These are phyloP conservation scores for Talaromyces adpressus DNA, from an alignment of 495 filamentous ascomycete species.

Conservation along the genomic window DNA sequence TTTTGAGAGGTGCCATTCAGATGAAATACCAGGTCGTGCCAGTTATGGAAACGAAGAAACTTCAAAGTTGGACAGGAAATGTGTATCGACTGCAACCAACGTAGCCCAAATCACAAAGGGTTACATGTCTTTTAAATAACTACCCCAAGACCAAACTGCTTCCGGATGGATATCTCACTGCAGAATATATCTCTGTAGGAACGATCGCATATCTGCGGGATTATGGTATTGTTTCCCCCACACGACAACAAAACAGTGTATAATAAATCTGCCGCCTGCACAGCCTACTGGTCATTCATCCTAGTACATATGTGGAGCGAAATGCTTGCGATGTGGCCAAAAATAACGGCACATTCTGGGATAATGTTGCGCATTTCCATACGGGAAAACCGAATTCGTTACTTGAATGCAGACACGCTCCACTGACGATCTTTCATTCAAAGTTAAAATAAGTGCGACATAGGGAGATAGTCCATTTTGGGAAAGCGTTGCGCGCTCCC, in stretches of 20 bases:
- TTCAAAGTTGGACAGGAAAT: neutral
- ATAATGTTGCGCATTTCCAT: neutral
- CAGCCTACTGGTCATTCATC: too few species aligned
- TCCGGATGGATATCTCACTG: too few species aligned
- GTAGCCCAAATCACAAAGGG: neutral
- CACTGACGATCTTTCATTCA: neutral
- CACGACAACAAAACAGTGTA: neutral
- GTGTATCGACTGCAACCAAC: neutral
- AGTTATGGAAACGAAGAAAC: neutral
- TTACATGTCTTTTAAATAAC: neutral
- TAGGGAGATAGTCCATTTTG: neutral
- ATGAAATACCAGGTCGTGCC: neutral
- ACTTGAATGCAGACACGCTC: neutral
- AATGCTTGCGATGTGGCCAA: neutral
- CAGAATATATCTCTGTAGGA: neutral
- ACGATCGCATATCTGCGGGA: neutral
- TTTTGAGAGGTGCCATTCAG: neutral
- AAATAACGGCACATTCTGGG: neutral
- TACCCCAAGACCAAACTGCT: neutral
- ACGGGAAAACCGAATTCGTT: neutral
- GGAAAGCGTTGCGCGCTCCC: neutral
- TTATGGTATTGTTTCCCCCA: neutral
- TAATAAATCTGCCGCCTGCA: too few species aligned
- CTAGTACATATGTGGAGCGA: too few species aligned
- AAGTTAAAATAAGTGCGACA: neutral